Evolutionary conservation across 2,329 filamentous ascomycete species (phyloP).

Genomic region (Rutstroemia sydowiana): DNA sequence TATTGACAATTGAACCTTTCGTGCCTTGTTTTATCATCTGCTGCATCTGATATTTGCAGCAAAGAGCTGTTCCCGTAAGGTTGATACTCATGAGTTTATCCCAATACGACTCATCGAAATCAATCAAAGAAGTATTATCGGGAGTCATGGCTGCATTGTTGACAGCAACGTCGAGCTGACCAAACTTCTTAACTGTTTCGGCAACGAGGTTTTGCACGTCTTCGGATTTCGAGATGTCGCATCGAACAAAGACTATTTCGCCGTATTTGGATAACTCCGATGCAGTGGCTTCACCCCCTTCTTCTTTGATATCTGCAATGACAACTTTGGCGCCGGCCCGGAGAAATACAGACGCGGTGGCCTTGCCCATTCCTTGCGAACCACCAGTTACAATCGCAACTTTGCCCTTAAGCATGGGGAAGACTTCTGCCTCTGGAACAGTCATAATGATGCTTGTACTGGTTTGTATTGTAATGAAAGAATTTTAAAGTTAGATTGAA

Average conservation of each 20-base stretch:
- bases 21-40: conserved; percentile 6
- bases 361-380: conserved; percentile 31
- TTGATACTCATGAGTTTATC: conserved; percentile 4
- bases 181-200: conserved; percentile 38
- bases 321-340: conserved; percentile 5
- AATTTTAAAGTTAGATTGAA: not conserved
- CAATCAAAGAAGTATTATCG: not conserved
- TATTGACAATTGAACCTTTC: conserved; percentile 7
- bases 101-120: conserved; percentile 7
- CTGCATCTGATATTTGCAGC: conserved; percentile 8
- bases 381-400: conserved; percentile 15
- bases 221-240: conserved; percentile 5
- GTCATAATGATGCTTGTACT: not conserved
- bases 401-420: conserved; percentile 12
- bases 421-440: conserved; percentile 8
- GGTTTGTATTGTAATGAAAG: not conserved
- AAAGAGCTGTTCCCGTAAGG: conserved; percentile 5
- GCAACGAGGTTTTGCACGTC: conserved; percentile 5
- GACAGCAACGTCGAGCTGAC: conserved; percentile 45
- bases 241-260: not conserved
- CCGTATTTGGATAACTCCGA: conserved; percentile 4
- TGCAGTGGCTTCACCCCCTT: not conserved
- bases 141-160: conserved; percentile 39
- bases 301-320: conserved; percentile 1
- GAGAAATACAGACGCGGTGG: conserved; percentile 3